Conservation (phyloP, 495 filamentous ascomycete species). For the Aspergillus saccharolyticus region DNA sequence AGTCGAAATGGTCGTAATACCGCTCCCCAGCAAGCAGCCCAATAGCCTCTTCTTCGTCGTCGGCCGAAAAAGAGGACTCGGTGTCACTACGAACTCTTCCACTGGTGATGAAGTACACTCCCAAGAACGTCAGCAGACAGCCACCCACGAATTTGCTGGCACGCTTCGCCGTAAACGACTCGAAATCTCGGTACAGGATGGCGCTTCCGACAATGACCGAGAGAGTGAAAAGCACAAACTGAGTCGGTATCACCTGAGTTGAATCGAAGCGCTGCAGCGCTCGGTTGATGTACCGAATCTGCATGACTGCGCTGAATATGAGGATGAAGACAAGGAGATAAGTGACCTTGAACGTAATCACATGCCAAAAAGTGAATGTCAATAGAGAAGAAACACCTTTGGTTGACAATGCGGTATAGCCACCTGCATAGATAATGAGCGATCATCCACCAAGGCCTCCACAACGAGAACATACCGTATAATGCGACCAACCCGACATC, state of each 20-base stretch:
- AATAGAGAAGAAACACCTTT: slow-evolving; percentile 95
- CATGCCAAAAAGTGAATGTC: slow-evolving; percentile 79
- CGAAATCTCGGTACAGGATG: slow-evolving; percentile 88
- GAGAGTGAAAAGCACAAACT: slow-evolving; percentile 94
- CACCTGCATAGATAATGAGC: slow-evolving; percentile 52
- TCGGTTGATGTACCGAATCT: slow-evolving; percentile 93
- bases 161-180: slow-evolving; percentile 63
- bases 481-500: slow-evolving; percentile 89
- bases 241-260: slow-evolving; percentile 93
- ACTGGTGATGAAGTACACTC: slow-evolving; percentile 89
- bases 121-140: slow-evolving; percentile 84
- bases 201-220: slow-evolving; percentile 93
- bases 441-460: slow-evolving; percentile 14
- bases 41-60: slow-evolving; percentile 47
- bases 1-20: slow-evolving; percentile 37
- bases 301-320: slow-evolving; percentile 80
- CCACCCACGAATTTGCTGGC: slow-evolving; percentile 83
- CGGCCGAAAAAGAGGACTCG: slow-evolving; percentile 42
- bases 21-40: slow-evolving; percentile 40
- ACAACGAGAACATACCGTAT: slow-evolving; percentile 59
- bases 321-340: slow-evolving; percentile 77
- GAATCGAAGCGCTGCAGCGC: slow-evolving; percentile 92
- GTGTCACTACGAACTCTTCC: slow-evolving; percentile 41
- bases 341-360: slow-evolving; percentile 84
- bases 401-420: slow-evolving; percentile 91